Base-by-base conservation (phyloP, 345 rosid species). In the Hypericum perforatum region DNA sequence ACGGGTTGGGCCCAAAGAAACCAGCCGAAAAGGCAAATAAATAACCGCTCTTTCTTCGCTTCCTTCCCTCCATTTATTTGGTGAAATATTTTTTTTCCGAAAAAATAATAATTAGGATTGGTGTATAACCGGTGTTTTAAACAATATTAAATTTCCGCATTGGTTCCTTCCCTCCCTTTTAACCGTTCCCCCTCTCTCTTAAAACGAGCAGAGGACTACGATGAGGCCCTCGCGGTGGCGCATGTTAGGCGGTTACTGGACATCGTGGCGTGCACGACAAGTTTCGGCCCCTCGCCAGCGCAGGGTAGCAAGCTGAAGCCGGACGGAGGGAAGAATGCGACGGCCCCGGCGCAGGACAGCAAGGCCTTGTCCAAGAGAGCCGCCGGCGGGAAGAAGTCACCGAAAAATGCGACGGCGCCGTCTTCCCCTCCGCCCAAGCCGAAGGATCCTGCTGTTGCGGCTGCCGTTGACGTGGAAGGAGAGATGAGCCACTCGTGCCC, bases 171-270 rank as follows among this genome's bases (percentile, higher is more conserved):
- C 5, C 50, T 13, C 0, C 3, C 7, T 14, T 7, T 10, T 54
- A 11, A 8, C 11, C 15, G 10, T 9, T 36, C 5, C 3, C 38
- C 6, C 47, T 37, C 44, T 60, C 22, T 43, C 45, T 52, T 2
- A 11, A 22, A 22, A 22, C 58, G 15, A 32, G 37, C 90, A 88
- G 97, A 85, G 81, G 85, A 76, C 52, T 83, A 85, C 77, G 71
- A 83, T 66, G 98, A 88, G 44, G 94, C 72, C 71, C 78, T 68
- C 1, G 85, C 91, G 11, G 78, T 64, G 86, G 95, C 78, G 75
- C 97, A 92, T 72, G 82, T 92, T 54, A 69, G 98, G 63, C 95
- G 97, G 49, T 53, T 88, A 42, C 89, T 88, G 60, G 98, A 92
- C 75, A 69, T 88, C 61, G 78, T 88, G 56, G 88, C 91, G 44